Evolutionary conservation across 768 basidiomycete species (phyloP).

Genomic region (Amanita jacksonii): DNA sequence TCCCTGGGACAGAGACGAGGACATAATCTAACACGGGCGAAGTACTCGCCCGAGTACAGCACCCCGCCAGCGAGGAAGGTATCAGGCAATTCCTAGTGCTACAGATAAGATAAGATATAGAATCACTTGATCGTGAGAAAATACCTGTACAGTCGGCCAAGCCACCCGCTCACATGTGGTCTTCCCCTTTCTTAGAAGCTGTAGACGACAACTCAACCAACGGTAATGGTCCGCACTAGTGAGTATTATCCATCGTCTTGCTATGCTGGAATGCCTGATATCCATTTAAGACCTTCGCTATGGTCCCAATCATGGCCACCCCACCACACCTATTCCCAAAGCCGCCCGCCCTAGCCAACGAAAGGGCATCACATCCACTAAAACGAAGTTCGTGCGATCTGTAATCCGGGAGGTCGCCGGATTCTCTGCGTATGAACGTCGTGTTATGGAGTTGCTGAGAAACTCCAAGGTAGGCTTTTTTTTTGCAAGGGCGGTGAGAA

Average conservation of each 20-base stretch:
- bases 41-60: neutral
- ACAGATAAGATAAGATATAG: conserved; percentile 11
- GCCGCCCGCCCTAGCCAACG: conserved; percentile 73
- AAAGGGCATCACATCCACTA: conserved; percentile 85
- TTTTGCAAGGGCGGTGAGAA: neutral
- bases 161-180: conserved; percentile 38
- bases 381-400: conserved; percentile 90
- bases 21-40: conserved; percentile 14
- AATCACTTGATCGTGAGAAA: conserved; percentile 16
- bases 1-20: conserved; percentile 24
- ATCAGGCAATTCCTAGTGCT: too few relatives aligned
- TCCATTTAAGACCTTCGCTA: conserved; percentile 58
- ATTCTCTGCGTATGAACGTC: conserved; percentile 94
- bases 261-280: conserved; percentile 9
- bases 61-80: too few relatives aligned
- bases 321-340: conserved; percentile 78
- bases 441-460: conserved; percentile 95
- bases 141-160: conserved; percentile 57
- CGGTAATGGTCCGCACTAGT: conserved; percentile 65
- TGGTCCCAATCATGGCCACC: conserved; percentile 83
- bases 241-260: conserved; percentile 25
- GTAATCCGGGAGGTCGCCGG: conserved; percentile 96
- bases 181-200: neutral
- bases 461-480: conserved; percentile 76
- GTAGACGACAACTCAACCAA: neutral